Conservation (phyloP, 768 basidiomycete genomes). For the Paxillus ammoniavirescens region DNA sequence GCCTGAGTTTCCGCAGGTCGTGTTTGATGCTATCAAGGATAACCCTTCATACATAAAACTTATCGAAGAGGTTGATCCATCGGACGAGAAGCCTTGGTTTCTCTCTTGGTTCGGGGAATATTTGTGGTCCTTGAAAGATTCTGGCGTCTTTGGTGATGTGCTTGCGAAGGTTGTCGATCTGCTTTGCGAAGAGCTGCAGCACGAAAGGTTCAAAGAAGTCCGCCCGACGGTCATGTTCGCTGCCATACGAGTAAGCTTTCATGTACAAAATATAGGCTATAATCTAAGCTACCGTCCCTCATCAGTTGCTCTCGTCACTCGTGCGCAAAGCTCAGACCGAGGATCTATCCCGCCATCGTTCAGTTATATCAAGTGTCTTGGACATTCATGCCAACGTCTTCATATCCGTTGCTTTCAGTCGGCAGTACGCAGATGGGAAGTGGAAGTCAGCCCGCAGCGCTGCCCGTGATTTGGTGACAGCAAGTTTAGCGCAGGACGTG, state of each 20-base stretch:
- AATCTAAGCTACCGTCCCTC: constrained; percentile 5
- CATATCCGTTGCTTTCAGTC: constrained; percentile 45
- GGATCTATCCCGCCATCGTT: constrained; percentile 24
- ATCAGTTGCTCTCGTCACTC: constrained; percentile 34
- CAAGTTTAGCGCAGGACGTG: constrained; percentile 33
- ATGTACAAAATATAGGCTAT: neutral
- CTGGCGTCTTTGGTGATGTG: constrained; percentile 55
- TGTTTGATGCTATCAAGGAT: constrained; percentile 82
- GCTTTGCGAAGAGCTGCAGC: constrained; percentile 79
- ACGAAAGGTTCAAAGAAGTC: constrained; percentile 61
- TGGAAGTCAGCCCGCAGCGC: constrained; percentile 44
- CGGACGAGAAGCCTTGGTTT: constrained; percentile 43
- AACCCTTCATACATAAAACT: constrained; percentile 57
- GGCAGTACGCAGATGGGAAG: constrained; percentile 32
- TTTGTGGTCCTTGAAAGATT: constrained; percentile 53
- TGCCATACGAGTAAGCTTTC: constrained; percentile 58
- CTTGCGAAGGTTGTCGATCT: constrained; percentile 71
- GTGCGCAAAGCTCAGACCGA: constrained; percentile 32
- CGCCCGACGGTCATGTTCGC: constrained; percentile 60
- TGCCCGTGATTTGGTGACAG: constrained; percentile 41
- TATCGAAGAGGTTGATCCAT: constrained; percentile 35
- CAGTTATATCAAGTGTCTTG: constrained; percentile 37
- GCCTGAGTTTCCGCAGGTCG: constrained; percentile 69
- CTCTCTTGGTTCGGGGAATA: constrained; percentile 67
- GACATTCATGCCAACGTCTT: constrained; percentile 52